Base-by-base conservation (phyloP, 208 protist species). In the Angomonas ambiguus region DNA sequence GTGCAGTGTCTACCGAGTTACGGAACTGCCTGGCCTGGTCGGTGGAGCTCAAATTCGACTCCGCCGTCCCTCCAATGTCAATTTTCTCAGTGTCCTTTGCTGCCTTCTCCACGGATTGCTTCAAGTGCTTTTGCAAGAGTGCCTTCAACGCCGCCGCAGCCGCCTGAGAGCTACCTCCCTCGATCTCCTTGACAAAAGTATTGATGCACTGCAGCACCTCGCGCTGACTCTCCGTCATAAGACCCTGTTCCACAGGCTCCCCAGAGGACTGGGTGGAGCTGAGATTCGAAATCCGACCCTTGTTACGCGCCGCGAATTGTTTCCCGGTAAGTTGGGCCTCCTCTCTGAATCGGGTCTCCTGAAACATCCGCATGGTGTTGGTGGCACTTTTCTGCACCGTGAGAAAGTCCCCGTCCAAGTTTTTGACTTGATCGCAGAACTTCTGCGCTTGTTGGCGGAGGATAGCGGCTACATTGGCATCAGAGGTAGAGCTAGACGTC, bases 221-320 rank as follows among this genome's bases (percentile, higher is more conserved):
- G 13, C 69, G 75, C 74, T 96, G 85, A 13, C 67, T 58, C 41
- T 81, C 71, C 11, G 78, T 77, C 66, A 88, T 74, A 22, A 85
- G 42, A 11, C 82, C 76, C 42, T 72, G 71, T 75, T 87, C 79
- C 59, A 59, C 63, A 51, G 45, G 32, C 66, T 1, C 71, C 71
- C 34, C 25, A 28, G 45, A 55, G 69, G n/a, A 41, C 2, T 53
- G 34, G 20, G 59, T 62, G 27, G 51, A 53, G 48, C 51, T 75
- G 61, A 62, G 79, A 42, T 11, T 53, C 60, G 83, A 71, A 25
- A 96, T 76, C 34, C 91, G 75, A 10, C 70, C 62, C 34, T 79
- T 78, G 63, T 96, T 96, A 51, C 91, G 87, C 2, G 76, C 45
- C 30, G 91, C 91, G 65, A 96, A 96, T 55, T 77, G 65, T 28